These are phyloP conservation scores for Dryadomyces sulphureus DNA, from an alignment of 2,329 filamentous ascomycete genomes.

Conservation along the genomic window DNA sequence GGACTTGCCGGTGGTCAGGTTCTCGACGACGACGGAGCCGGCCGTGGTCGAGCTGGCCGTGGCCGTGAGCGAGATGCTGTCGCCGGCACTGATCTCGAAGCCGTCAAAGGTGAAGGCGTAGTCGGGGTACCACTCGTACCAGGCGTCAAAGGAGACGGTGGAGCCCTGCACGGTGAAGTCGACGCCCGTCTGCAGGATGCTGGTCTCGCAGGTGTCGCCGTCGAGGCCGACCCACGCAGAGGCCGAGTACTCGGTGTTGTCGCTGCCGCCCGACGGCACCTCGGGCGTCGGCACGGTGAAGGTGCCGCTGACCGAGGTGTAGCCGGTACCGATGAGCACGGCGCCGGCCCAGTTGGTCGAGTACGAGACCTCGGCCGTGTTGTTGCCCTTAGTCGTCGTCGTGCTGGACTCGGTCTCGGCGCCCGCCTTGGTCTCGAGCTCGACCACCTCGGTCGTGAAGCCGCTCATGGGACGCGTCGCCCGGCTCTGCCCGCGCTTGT, in stretches of 20 bases:
- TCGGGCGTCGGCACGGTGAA: slow-evolving; percentile 12
- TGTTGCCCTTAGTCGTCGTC: not conserved
- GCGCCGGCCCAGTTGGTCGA: slow-evolving; percentile 25
- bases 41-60: slow-evolving; percentile 23
- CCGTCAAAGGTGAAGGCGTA: slow-evolving; percentile 13
- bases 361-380: slow-evolving; percentile 15
- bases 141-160: slow-evolving; percentile 9
- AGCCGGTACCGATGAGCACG: slow-evolving; percentile 7
- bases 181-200: slow-evolving; percentile 16
- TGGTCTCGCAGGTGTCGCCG: slow-evolving; percentile 14
- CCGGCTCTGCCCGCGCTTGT: slow-evolving; percentile 12
- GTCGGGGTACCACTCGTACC: slow-evolving; percentile 18
- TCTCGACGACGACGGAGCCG: slow-evolving; percentile 10
- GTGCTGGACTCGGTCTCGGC: not conserved
- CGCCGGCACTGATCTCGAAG: slow-evolving; percentile 14
- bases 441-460: slow-evolving; percentile 12
- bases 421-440: too few species aligned
- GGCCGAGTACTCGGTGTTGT: slow-evolving; percentile 13
- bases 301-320: slow-evolving; percentile 5
- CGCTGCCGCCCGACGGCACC: slow-evolving; percentile 8
- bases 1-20: slow-evolving; percentile 24
- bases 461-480: slow-evolving; percentile 7
- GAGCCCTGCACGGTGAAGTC: slow-evolving; percentile 9
- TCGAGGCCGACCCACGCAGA: slow-evolving; percentile 18
- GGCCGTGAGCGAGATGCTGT: slow-evolving; percentile 16